Evolutionary conservation across 2,329 filamentous ascomycete species (phyloP).

Genomic region (Fusarium ramigenum): DNA sequence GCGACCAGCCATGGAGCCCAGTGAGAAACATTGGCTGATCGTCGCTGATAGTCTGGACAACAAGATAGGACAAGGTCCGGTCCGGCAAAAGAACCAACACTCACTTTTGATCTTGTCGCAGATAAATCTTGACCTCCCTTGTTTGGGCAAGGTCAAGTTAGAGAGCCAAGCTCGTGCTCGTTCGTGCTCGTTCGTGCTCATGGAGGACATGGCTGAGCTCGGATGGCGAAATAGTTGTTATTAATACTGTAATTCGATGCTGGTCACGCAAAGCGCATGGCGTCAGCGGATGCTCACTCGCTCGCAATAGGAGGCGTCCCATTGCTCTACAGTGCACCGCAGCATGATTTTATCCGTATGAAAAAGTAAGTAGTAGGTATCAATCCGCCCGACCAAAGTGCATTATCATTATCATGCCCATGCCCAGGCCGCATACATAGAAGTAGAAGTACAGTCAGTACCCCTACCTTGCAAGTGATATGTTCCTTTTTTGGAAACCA

Average conservation of each 20-base stretch:
- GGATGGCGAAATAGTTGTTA: slow-evolving; percentile 34
- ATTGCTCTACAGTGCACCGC: neutral
- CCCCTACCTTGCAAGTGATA: slow-evolving; percentile 1
- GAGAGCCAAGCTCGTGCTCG: neutral
- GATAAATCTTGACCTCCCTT: neutral
- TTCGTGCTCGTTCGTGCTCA: neutral
- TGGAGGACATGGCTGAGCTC: neutral
- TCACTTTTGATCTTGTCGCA: neutral
- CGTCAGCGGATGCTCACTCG: slow-evolving; percentile 31
- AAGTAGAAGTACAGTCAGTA: neutral
- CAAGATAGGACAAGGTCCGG: slow-evolving; percentile 22
- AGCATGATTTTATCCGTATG: slow-evolving; percentile 1
- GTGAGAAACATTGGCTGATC: slow-evolving; percentile 21
- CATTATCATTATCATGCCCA: slow-evolving; percentile 12
- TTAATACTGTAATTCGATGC: slow-evolving; percentile 1
- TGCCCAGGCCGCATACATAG: neutral
- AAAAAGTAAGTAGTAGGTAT: neutral
- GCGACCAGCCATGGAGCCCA: slow-evolving; percentile 2
- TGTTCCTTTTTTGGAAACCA: slow-evolving; percentile 25
- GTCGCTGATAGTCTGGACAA: slow-evolving; percentile 2
- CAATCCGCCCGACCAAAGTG: neutral
- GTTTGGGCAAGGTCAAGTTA: neutral
- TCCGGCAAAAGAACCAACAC: neutral
- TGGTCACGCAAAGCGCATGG: slow-evolving; percentile 17
- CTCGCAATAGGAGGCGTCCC: slow-evolving; percentile 27